phyloP scores from a whole-genome alignment of 306 rosid species.

The Sophora flavescens region DNA sequence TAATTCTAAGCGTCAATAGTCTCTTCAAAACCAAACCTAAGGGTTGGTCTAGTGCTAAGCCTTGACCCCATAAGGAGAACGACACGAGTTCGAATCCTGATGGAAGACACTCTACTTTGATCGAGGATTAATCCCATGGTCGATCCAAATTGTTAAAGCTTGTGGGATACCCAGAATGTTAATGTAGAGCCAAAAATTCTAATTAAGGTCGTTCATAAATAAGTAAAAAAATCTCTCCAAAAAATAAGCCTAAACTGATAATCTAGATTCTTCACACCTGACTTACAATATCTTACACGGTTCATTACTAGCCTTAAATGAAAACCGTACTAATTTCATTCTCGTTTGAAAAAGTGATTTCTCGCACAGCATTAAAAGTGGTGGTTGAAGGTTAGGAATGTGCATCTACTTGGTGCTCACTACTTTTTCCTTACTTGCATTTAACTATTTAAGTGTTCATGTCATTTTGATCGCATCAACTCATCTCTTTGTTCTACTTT shows the following conservation, averaged over 20 bases:
- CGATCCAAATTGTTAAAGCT: too few species aligned
- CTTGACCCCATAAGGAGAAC: too few species aligned
- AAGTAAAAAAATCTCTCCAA: too few species aligned
- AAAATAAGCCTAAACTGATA: background rate
- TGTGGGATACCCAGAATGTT: too few species aligned
- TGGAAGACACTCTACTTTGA: too few species aligned
- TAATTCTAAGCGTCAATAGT: too few species aligned
- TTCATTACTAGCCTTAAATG: constrained; percentile 42
- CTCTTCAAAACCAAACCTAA: too few species aligned
- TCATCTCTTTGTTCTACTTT: constrained; percentile 35
- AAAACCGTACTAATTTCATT: constrained; percentile 29
- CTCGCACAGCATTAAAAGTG: constrained; percentile 56
- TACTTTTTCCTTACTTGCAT: constrained; percentile 6
- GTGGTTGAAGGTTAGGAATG: constrained; percentile 73
- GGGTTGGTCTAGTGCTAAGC: too few species aligned
- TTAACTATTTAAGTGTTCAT: constrained; percentile 46
- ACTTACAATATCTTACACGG: constrained; percentile 4
- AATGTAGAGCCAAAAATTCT: too few species aligned
- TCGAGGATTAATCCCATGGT: too few species aligned
- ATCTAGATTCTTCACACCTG: constrained; percentile 9
- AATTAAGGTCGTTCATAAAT: too few species aligned
- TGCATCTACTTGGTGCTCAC: constrained; percentile 25
- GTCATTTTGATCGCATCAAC: constrained; percentile 44
- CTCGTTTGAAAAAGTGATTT: constrained; percentile 33
- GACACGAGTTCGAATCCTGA: too few species aligned